Conservation (phyloP, 176 grass and related monocot species). For the Musa itinerans region DNA sequence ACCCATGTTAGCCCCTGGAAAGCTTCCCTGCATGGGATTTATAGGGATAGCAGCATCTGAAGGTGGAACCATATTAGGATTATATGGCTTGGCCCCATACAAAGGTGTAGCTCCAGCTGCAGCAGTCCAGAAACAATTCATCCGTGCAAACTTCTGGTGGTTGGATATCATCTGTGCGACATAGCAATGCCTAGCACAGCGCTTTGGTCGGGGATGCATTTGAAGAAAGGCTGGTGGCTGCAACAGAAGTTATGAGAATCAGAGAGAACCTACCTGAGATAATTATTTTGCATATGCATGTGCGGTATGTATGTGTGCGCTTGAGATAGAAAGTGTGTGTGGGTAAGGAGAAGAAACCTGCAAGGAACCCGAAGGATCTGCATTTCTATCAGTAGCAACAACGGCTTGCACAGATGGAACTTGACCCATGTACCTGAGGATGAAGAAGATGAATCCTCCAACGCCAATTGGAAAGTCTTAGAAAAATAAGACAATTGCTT, state of each 20-base stretch:
- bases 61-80: constrained; percentile 47
- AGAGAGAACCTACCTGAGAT: background rate
- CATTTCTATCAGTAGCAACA: constrained; percentile 53
- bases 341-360: constrained; percentile 31
- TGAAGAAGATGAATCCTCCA: background rate
- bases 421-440: constrained; percentile 65
- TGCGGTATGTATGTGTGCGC: background rate
- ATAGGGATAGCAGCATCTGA: constrained; percentile 46
- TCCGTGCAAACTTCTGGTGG: constrained; percentile 56
- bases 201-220: constrained; percentile 46
- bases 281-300: background rate
- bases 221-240: constrained; percentile 50
- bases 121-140: constrained; percentile 69
- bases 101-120: constrained; percentile 36
- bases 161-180: constrained; percentile 70
- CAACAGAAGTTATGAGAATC: background rate
- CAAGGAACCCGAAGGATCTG: constrained; percentile 44
- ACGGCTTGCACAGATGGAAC: constrained; percentile 59
- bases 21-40: constrained; percentile 63
- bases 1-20: constrained; percentile 41
- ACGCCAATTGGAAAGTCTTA: background rate
- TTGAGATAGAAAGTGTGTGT: background rate
- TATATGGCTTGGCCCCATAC: constrained; percentile 61
- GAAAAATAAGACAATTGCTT: constrained; percentile 14
- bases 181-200: constrained; percentile 78